Conservation (phyloP, 805 yeast species). For the Zygoascus biomembranicola region DNA sequence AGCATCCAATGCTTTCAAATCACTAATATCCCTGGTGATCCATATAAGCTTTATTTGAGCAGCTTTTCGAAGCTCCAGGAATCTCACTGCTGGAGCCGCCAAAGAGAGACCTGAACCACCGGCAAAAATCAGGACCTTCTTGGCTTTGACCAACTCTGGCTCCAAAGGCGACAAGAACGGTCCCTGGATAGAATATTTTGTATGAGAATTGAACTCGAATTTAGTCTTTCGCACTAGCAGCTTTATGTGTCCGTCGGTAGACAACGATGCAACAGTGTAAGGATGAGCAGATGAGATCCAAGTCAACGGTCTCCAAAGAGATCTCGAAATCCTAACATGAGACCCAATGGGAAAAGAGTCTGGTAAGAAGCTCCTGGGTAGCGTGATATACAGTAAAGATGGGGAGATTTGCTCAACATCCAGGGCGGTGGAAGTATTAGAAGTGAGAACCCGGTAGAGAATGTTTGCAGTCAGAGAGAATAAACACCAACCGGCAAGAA, state of each 20-base stretch:
- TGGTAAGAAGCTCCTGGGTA: conserved; percentile 38
- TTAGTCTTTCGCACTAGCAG: conserved; percentile 33
- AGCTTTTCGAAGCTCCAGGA: conserved; percentile 64
- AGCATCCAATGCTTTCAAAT: conserved; percentile 68
- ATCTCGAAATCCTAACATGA: conserved; percentile 31
- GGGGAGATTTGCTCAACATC: conserved; percentile 36
- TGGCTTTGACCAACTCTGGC: conserved; percentile 38
- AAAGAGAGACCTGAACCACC: conserved; percentile 80
- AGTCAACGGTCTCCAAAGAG: conserved; percentile 28
- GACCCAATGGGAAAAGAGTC: conserved; percentile 39
- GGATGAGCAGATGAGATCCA: conserved; percentile 38
- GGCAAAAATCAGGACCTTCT: conserved; percentile 41
- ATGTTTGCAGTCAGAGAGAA: conserved; percentile 52
- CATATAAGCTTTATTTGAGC: conserved; percentile 66
- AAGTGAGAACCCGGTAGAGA: conserved; percentile 35
- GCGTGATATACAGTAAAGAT: conserved; percentile 39
- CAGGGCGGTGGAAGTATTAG: conserved; percentile 14
- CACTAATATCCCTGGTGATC: conserved; percentile 75
- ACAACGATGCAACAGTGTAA: conserved; percentile 43
- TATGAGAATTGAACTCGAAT: conserved; percentile 13
- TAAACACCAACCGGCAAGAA: conserved; percentile 46
- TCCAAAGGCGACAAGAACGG: conserved; percentile 25
- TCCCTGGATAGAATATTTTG: conserved; percentile 32
- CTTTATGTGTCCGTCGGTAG: conserved; percentile 36
- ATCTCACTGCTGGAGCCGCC: conserved; percentile 73